These are phyloP conservation scores for Colletotrichum tanaceti DNA, from an alignment of 2,329 filamentous ascomycete genomes.

Conservation along the genomic window DNA sequence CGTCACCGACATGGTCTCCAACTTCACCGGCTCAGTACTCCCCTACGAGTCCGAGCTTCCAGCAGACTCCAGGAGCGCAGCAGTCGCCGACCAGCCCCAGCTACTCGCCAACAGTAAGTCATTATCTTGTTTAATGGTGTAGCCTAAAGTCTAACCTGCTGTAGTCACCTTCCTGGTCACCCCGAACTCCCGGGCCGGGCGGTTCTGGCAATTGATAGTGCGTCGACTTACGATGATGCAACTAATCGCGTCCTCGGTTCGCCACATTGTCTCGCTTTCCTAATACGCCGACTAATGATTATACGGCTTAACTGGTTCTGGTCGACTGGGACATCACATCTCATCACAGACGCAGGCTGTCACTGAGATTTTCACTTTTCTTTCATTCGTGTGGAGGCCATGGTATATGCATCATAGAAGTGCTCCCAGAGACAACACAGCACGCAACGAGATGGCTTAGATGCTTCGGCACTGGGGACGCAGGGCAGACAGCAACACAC, in stretches of 20 bases:
- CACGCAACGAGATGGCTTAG: slow-evolving; percentile 32
- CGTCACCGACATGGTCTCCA: slow-evolving; percentile 82
- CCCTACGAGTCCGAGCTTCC: slow-evolving; percentile 71
- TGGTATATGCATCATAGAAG: slow-evolving; percentile 40
- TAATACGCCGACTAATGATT: slow-evolving; percentile 56
- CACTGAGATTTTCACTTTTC: slow-evolving; percentile 37
- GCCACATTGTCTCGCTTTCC: slow-evolving; percentile 36
- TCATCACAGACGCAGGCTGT: slow-evolving; percentile 41
- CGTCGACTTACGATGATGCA: slow-evolving; percentile 35
- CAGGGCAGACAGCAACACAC: slow-evolving; percentile 13
- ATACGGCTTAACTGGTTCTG: slow-evolving; percentile 39
- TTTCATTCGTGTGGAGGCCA: slow-evolving; percentile 25
- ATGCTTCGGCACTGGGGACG: slow-evolving; percentile 16
- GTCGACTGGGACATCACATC: slow-evolving; percentile 38
- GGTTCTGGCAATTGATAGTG: slow-evolving; percentile 56
- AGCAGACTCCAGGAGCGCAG: slow-evolving; percentile 64
- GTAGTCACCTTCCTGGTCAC: slow-evolving; percentile 61
- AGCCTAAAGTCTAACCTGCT: slow-evolving; percentile 45
- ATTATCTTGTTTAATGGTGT: not conserved
- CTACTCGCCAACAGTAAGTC: slow-evolving; percentile 73
- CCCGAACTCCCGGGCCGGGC: slow-evolving; percentile 58
- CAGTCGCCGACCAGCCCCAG: slow-evolving; percentile 75
- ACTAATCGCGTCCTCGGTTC: slow-evolving; percentile 21
- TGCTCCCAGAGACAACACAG: slow-evolving; percentile 29
- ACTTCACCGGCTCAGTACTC: slow-evolving; percentile 75